Evolutionary conservation across 2,329 filamentous ascomycete genomes (phyloP).

Genomic region (Cladorrhinum sp.): DNA sequence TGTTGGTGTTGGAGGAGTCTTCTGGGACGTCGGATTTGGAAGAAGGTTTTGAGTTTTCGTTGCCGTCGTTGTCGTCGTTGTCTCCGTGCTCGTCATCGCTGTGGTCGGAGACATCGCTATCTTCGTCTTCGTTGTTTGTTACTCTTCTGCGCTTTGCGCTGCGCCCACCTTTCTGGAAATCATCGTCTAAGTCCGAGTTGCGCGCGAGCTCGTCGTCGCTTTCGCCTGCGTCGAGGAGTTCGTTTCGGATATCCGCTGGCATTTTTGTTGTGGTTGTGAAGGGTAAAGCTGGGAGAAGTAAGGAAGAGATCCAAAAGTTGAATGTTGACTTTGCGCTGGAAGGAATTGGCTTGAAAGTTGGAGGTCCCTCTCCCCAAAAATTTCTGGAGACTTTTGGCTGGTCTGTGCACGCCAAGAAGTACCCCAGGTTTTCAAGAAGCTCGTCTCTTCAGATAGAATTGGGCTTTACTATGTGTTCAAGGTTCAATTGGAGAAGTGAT

Average conservation of each 20-base stretch:
- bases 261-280: constrained; percentile 42
- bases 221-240: constrained; percentile 62
- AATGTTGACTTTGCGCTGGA: neutral
- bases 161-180: constrained; percentile 63
- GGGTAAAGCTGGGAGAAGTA: neutral
- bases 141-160: constrained; percentile 63
- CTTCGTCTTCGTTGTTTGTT: constrained; percentile 40
- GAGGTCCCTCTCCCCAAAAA: neutral
- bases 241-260: constrained; percentile 64
- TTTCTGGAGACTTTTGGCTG: neutral
- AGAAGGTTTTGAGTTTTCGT: constrained; percentile 19
- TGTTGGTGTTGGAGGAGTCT: constrained; percentile 24
- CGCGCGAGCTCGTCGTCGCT: constrained; percentile 57
- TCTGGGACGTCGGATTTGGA: constrained; percentile 27
- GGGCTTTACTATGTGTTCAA: no score
- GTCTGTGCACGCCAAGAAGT: neutral
- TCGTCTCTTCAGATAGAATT: neutral
- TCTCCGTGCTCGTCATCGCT: constrained; percentile 33
- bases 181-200: constrained; percentile 67
- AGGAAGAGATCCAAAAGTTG: neutral
- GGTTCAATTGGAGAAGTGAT: no score
- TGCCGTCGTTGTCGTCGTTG: constrained; percentile 16
- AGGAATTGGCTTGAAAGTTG: neutral
- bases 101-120: constrained; percentile 38
- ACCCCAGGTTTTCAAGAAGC: neutral